phyloP scores from a whole-genome alignment of 2,329 filamentous ascomycete species.

The Talaromyces sp. region DNA sequence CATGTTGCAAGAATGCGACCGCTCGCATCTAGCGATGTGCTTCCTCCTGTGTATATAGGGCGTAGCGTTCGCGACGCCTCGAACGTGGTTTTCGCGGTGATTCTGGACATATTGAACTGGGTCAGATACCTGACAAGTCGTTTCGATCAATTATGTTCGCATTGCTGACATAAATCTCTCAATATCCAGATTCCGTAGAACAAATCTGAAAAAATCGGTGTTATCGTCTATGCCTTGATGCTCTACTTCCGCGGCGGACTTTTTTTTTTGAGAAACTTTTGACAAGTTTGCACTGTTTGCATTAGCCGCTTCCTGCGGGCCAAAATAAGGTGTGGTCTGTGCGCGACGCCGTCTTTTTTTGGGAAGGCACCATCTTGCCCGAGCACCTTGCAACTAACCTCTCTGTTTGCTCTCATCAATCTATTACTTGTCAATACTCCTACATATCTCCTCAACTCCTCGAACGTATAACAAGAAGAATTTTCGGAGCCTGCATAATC shows the following conservation, averaged over 20 bases:
- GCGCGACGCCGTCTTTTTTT: constrained; percentile 21
- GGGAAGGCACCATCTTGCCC: constrained; percentile 3
- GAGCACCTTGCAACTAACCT: neutral
- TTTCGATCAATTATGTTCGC: constrained; percentile 18
- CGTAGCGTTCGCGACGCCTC: constrained; percentile 78
- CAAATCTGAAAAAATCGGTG: neutral
- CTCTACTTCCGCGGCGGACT: constrained; percentile 21
- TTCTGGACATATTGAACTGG: constrained; percentile 46
- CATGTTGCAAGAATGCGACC: constrained; percentile 82
- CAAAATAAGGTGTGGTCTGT: constrained; percentile 32
- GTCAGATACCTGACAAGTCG: constrained; percentile 7
- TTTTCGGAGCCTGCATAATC: neutral
- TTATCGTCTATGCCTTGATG: neutral
- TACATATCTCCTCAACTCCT: neutral
- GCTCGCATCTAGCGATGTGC: constrained; percentile 75
- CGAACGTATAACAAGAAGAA: neutral
- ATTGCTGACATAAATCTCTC: neutral
- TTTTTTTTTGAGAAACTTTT: constrained; percentile 25
- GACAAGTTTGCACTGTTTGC: constrained; percentile 28
- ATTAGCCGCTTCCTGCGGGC: constrained; percentile 33
- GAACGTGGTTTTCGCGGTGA: constrained; percentile 77
- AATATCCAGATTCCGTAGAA: neutral
- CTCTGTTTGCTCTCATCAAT: neutral
- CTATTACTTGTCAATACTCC: neutral
- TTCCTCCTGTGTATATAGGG: constrained; percentile 90